These are phyloP conservation scores for Aspergillus homomorphus DNA, from an alignment of 495 filamentous ascomycete genomes.

Conservation along the genomic window DNA sequence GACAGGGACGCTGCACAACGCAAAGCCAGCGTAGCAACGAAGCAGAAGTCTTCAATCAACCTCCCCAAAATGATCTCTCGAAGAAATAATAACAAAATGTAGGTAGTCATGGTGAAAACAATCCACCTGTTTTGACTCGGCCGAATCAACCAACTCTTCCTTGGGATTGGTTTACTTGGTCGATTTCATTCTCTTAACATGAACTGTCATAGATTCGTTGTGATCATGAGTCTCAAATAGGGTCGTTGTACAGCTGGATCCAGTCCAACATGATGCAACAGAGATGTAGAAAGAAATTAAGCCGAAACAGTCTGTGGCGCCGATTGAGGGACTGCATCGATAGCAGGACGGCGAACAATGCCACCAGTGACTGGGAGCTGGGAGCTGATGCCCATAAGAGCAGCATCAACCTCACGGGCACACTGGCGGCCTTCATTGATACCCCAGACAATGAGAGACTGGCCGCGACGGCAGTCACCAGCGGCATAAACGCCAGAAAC, in stretches of 20 bases:
- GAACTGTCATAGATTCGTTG: slow-evolving; percentile 21
- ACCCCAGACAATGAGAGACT: slow-evolving; percentile 98
- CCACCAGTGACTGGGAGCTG: slow-evolving; percentile 89
- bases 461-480: slow-evolving; percentile 93
- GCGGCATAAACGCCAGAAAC: slow-evolving; percentile 89
- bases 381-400: slow-evolving; percentile 72
- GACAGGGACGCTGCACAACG: slow-evolving; percentile 5
- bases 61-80: not conserved
- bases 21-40: slow-evolving; percentile 2
- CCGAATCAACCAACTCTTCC: slow-evolving; percentile 14
- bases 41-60: slow-evolving; percentile 3
- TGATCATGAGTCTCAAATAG: slow-evolving; percentile 16
- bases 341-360: slow-evolving; percentile 79
- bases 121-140: slow-evolving; percentile 8
- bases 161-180: not conserved
- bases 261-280: slow-evolving; percentile 13
- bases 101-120: slow-evolving; percentile 8
- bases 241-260: slow-evolving; percentile 8
- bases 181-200: slow-evolving; percentile 10
- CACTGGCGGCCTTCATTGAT: slow-evolving; percentile 98
- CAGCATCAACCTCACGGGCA: slow-evolving; percentile 90
- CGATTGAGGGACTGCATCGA: slow-evolving; percentile 40
- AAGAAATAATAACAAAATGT: slow-evolving; percentile 9
- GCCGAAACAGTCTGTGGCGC: slow-evolving; percentile 32
- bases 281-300: slow-evolving; percentile 5